phyloP scores from a whole-genome alignment of 1,284 basidiomycete genomes.

The Ceratobasidium sp. region DNA sequence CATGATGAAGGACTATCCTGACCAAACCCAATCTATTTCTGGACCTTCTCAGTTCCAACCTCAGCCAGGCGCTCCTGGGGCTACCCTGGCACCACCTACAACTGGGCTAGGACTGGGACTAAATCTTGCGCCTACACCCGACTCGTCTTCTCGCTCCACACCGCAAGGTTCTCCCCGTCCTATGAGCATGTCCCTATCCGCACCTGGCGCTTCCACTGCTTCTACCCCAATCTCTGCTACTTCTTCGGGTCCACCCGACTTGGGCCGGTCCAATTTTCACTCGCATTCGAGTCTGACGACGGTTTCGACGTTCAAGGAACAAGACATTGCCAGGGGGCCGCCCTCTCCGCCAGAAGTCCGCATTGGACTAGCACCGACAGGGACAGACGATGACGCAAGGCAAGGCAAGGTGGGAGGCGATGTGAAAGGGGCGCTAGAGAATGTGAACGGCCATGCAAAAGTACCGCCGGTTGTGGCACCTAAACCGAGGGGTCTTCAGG shows the following conservation, averaged over 20 bases:
- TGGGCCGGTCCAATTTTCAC: constrained; percentile 16
- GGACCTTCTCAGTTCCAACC: constrained; percentile 27
- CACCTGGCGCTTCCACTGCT: neutral
- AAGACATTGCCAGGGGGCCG: constrained; percentile 20
- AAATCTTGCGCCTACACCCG: constrained; percentile 8
- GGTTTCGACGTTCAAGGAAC: constrained; percentile 36
- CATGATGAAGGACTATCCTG: constrained; percentile 95
- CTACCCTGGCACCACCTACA: constrained; percentile 44
- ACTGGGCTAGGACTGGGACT: constrained; percentile 46
- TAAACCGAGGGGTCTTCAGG: constrained; percentile 32
- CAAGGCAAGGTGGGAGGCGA: neutral
- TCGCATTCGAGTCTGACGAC: constrained; percentile 42
- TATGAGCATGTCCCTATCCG: constrained; percentile 21
- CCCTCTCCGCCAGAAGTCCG: constrained; percentile 3
- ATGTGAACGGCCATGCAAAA: neutral
- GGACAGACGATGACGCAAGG: neutral
- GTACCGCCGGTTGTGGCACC: constrained; percentile 33
- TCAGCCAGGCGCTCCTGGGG: constrained; percentile 48
- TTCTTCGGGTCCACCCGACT: neutral
- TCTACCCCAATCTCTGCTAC: neutral
- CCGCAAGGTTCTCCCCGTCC: constrained; percentile 50
- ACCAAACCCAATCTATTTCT: constrained; percentile 61
- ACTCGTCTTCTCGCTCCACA: constrained; percentile 49
- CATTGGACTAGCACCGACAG: neutral
- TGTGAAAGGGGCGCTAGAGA: neutral